Evolutionary conservation across 2,329 filamentous ascomycete species (phyloP).

Genomic region (Waltergamsia citrina): DNA sequence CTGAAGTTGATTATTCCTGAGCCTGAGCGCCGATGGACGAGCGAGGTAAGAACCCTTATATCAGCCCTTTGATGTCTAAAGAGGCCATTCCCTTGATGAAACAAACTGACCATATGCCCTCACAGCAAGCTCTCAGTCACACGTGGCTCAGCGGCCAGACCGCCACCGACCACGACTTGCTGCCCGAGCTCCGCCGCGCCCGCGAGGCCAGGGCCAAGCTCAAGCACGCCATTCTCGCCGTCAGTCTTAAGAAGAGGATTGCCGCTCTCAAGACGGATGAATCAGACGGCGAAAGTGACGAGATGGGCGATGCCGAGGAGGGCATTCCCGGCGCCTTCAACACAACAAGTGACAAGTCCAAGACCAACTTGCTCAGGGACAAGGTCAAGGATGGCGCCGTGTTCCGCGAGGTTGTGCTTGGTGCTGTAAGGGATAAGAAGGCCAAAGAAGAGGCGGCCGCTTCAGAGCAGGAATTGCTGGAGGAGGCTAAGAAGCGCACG

Average conservation of each 20-base stretch:
- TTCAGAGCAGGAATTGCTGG: slow-evolving; percentile 4
- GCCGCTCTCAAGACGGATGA: slow-evolving; percentile 90
- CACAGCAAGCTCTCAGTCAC: slow-evolving; percentile 67
- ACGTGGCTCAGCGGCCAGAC: slow-evolving; percentile 86
- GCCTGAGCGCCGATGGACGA: slow-evolving; percentile 67
- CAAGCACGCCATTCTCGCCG: slow-evolving; percentile 86
- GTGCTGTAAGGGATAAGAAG: slow-evolving; percentile 6
- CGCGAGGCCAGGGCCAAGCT: slow-evolving; percentile 89
- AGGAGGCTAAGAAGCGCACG: slow-evolving; percentile 5
- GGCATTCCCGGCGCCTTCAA: slow-evolving; percentile 21
- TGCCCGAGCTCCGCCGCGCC: slow-evolving; percentile 83
- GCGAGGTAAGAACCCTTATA: slow-evolving; percentile 62
- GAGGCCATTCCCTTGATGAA: neutral
- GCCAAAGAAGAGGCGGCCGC: slow-evolving; percentile 7
- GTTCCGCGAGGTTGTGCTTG: slow-evolving; percentile 8
- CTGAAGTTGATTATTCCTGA: slow-evolving; percentile 68
- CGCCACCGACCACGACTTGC: slow-evolving; percentile 90
- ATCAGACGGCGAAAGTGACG: slow-evolving; percentile 68
- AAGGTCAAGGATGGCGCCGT: slow-evolving; percentile 7
- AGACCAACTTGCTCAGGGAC: slow-evolving; percentile 2
- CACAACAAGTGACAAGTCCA: slow-evolving; percentile 5
- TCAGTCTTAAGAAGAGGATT: slow-evolving; percentile 94
- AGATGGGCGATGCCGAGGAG: slow-evolving; percentile 57
- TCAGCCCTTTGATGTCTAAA: too few relatives aligned
- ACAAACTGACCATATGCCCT: neutral